phyloP scores from a whole-genome alignment of 208 protist genomes.

The Balamuthia mandrillaris region DNA sequence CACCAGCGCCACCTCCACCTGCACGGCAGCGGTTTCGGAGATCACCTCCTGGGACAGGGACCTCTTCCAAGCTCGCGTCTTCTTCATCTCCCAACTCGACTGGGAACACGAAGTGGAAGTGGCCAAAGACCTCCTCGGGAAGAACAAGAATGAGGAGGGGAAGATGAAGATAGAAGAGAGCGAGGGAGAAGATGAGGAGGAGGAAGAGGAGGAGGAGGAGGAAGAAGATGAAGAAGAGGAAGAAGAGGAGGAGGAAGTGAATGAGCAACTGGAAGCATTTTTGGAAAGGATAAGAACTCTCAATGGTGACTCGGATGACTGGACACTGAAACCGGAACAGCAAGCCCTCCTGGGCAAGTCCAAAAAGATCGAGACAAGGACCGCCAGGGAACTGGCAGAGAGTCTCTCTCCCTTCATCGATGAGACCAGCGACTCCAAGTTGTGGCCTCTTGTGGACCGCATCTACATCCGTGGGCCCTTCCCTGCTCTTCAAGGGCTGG shows the following conservation, averaged over 20 bases:
- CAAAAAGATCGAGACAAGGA: background rate
- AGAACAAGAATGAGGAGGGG: too few relatives aligned
- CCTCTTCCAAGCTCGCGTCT: background rate
- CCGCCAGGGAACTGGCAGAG: background rate
- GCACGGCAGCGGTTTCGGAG: conserved; percentile 1
- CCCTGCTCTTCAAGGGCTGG: background rate
- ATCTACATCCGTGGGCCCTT: background rate
- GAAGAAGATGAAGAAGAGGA: too few relatives aligned
- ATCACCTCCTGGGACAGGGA: background rate
- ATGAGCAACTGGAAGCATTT: background rate
- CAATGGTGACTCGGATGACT: background rate
- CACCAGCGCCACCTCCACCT: background rate
- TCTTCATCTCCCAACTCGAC: background rate
- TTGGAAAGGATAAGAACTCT: background rate
- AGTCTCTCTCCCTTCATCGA: background rate
- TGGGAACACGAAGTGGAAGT: background rate
- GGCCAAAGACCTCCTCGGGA: background rate
- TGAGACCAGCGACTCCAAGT: background rate
- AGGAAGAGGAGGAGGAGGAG: too few relatives aligned
- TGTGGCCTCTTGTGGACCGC: background rate
- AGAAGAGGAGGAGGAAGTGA: background rate
- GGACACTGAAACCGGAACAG: background rate
- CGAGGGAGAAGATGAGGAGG: too few relatives aligned
- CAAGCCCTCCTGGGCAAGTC: background rate
- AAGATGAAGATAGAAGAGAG: too few relatives aligned